Evolutionary conservation across 208 protist species (phyloP), one percentile per base, ranked within the genome.

Genomic region (Phytomonas sp.): DNA sequence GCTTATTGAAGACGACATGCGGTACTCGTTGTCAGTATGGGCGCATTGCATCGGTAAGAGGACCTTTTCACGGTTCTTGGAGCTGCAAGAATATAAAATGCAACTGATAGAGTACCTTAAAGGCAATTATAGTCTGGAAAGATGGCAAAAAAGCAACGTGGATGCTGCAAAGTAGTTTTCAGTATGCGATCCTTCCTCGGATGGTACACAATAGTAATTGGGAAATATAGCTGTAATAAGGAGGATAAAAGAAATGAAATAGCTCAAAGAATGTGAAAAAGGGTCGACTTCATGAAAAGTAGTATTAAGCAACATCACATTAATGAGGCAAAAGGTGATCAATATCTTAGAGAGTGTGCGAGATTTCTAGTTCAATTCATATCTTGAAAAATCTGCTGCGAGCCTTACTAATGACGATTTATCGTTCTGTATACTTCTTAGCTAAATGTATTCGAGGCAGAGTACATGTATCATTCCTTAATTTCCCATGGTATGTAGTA

Each of bases 41-140:
- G 68, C 66, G 26, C 86, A 95, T 74, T 86, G 74, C 43, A 77
- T 76, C 20, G 84, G 78, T 32, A 88, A 95, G 76, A 79, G 79
- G 65, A 89, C 91, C 63, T 91, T 92, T 73, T 76, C 89, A n/a
- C 71, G 62, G 36, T 83, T 71, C 68, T 84, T 92, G 75, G 84
- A 95, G 77, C 72, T 91, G 59, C 79, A 80, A 20, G 86, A 95
- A 76, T 60, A 75, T 13, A 82, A 92, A 69, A 61, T 86, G 53
- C 62, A 46, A 53, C 23, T 88, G 32, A 62, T 84, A 13, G 75
- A 63, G 31, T 60, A 78, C 36, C 51, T 60, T 23, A 66, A 68
- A 40, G 82, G 80, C 37, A 87, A 86, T 70, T 51, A 74, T 1
- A 53, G 37, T 31, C 59, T 94, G 36, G 79, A 86, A 62, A 70